phyloP scores from a whole-genome alignment of 2,329 filamentous ascomycete species.

The Alternaria postmessia region DNA sequence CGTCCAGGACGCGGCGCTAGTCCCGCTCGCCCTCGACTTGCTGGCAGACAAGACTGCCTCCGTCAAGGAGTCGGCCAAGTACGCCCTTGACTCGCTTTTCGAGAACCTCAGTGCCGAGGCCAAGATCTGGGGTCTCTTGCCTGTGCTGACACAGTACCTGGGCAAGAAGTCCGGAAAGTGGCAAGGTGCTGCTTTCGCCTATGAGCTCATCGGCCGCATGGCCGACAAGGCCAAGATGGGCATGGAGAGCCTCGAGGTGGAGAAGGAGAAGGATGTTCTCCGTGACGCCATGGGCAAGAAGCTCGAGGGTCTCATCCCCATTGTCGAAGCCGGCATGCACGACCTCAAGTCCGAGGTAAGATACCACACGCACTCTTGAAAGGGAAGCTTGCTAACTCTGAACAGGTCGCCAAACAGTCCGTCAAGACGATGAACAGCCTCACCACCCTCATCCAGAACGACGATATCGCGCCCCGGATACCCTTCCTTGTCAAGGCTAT shows the following conservation, averaged over 20 bases:
- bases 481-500: slow-evolving; percentile 93
- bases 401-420: slow-evolving; percentile 77
- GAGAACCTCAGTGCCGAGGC: slow-evolving; percentile 80
- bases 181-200: slow-evolving; percentile 92
- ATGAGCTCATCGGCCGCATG: slow-evolving; percentile 87
- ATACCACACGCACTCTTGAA: slow-evolving; percentile 50
- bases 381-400: slow-evolving; percentile 20
- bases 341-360: slow-evolving; percentile 82
- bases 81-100: slow-evolving; percentile 90
- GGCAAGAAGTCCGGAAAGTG: slow-evolving; percentile 89
- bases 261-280: slow-evolving; percentile 85
- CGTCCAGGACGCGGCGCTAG: slow-evolving; percentile 77
- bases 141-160: slow-evolving; percentile 77
- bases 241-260: slow-evolving; percentile 83
- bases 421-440: slow-evolving; percentile 90
- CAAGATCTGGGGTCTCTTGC: slow-evolving; percentile 82
- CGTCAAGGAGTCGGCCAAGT: slow-evolving; percentile 90
- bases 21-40: slow-evolving; percentile 79
- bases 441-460: slow-evolving; percentile 90
- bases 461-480: slow-evolving; percentile 92
- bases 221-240: slow-evolving; percentile 92
- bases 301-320: slow-evolving; percentile 85
- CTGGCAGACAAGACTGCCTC: slow-evolving; percentile 89
- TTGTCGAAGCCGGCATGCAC: slow-evolving; percentile 94
- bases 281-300: slow-evolving; percentile 89